A percentile compares a stretch with the other conserved stretches of the same genome.
Conservation (phyloP, 2,329 filamentous ascomycete genomes). For the Curvularia lunata region DNA sequence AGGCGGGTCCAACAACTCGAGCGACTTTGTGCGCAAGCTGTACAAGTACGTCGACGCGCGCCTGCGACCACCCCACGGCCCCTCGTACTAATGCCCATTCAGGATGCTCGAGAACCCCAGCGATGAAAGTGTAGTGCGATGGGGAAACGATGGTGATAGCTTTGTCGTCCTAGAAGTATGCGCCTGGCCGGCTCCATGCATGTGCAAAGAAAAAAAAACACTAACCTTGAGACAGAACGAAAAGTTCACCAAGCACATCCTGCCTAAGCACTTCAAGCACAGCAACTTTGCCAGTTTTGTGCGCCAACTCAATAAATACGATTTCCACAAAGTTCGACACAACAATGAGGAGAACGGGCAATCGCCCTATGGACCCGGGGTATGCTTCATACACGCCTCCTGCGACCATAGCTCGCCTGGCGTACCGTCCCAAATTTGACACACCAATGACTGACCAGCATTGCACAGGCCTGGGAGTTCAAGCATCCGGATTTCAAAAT, state of each 20-base stretch:
- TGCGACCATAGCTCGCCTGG: neutral
- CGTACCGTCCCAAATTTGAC: neutral
- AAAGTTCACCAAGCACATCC: constrained; percentile 95
- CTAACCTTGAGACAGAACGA: constrained; percentile 71
- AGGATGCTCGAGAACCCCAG: constrained; percentile 97
- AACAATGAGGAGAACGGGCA: constrained; percentile 86
- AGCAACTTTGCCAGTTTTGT: constrained; percentile 98
- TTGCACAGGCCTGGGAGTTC: constrained; percentile 83
- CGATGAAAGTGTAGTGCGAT: constrained; percentile 90
- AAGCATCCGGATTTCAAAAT: constrained; percentile 95
- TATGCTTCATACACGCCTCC: constrained; percentile 47
- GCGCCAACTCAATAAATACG: constrained; percentile 94
- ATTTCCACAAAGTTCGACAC: constrained; percentile 96
- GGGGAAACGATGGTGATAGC: constrained; percentile 92
- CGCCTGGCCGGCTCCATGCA: constrained; percentile 5
- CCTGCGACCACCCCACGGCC: neutral
- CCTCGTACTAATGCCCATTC: constrained; percentile 40
- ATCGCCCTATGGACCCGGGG: constrained; percentile 80
- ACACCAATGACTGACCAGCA: constrained; percentile 20
- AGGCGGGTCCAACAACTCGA: constrained; percentile 76
- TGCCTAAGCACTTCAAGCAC: constrained; percentile 99
- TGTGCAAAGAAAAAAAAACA: neutral
- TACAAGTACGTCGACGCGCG: constrained; percentile 76
- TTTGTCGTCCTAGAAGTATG: constrained; percentile 95
- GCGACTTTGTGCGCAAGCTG: constrained; percentile 97